Conservation (phyloP, 1,284 basidiomycete genomes). For the Cryptococcus sp. region DNA sequence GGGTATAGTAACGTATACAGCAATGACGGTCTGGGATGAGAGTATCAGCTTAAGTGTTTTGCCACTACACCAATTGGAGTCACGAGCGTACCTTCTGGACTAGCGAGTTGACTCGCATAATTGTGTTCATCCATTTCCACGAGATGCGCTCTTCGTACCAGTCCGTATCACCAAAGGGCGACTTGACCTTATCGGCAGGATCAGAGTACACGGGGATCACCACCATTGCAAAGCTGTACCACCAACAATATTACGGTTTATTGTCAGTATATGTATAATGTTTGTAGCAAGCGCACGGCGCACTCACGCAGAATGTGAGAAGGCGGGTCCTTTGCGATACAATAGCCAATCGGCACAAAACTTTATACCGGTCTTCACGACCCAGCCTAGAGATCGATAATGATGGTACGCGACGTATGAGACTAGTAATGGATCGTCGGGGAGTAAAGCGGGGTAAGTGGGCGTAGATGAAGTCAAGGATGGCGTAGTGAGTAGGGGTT, state of each 20-base stretch:
- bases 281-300: conserved; percentile 6
- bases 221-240: conserved; percentile 77
- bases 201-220: conserved; percentile 89
- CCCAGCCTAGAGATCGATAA: conserved; percentile 97
- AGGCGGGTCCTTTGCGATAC: conserved; percentile 93
- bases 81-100: conserved; percentile 80
- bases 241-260: background rate
- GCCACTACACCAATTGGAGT: conserved; percentile 2
- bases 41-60: background rate
- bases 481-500: conserved; percentile 19
- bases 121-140: conserved; percentile 96
- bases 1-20: conserved; percentile 90
- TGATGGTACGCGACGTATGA: conserved; percentile 93
- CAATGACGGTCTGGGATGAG: conserved; percentile 70
- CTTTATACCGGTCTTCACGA: conserved; percentile 92
- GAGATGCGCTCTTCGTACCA: conserved; percentile 69
- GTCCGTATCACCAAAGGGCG: conserved; percentile 57
- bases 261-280: conserved; percentile 5
- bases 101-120: conserved; percentile 95
- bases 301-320: conserved; percentile 89
- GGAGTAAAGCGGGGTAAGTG: conserved; percentile 23
- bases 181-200: conserved; percentile 64
- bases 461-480: conserved; percentile 9
- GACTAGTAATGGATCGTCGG: conserved; percentile 90
- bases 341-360: conserved; percentile 95